Base-by-base conservation (phyloP, 768 basidiomycete species). In the Tulasnella sp. region DNA sequence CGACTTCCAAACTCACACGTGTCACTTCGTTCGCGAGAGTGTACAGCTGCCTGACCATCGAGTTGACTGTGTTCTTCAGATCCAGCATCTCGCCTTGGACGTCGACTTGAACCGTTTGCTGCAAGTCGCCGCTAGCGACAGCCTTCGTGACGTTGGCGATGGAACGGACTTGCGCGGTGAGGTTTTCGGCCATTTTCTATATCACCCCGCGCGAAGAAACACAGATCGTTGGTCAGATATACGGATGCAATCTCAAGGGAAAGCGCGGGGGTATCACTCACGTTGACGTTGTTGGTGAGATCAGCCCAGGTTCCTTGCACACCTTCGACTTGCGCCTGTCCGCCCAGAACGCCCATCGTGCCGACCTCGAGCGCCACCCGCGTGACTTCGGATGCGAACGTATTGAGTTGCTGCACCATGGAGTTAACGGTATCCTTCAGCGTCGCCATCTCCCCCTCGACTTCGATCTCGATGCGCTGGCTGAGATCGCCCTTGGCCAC, bases 61-160 rank as follows among this genome's bases (percentile, higher is more conserved):
- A 78, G 72, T 81, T 81, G 76, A 81, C 80, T 35, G 79, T 79
- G 37, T 75, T 78, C 76, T 81, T 83, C 73, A 83, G 77, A 66
- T 83, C 81, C 12, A 80, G 80, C 67, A 83, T 82, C 73, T 83
- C 83, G 5, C 83, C 83, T 47, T 80, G 79, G 29, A 81, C 82
- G 66, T 82, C 79, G 47, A 83, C 82, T 41, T 81, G 80, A 73
- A 83, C 83, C 59, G 81, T 94, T 83, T 94, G 91, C 9, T 91
- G 94, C 78, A 98, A 83, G 79, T 98, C 95, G 35, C 96, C 96
- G 40, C 87, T 85, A 1, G 95, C 94, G 42, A 98, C 95, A 14
- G 95, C 96, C 79, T 94, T 95, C 26, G 96, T 98, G 44, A 98
- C 96, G 76, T 91, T 86, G 0, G 94, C 92, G 76, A 95, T 95